Evolutionary conservation across 257 asterid species (phyloP), one percentile per base, ranked within the genome.

Genomic region (Ajuga chamaepitys): DNA sequence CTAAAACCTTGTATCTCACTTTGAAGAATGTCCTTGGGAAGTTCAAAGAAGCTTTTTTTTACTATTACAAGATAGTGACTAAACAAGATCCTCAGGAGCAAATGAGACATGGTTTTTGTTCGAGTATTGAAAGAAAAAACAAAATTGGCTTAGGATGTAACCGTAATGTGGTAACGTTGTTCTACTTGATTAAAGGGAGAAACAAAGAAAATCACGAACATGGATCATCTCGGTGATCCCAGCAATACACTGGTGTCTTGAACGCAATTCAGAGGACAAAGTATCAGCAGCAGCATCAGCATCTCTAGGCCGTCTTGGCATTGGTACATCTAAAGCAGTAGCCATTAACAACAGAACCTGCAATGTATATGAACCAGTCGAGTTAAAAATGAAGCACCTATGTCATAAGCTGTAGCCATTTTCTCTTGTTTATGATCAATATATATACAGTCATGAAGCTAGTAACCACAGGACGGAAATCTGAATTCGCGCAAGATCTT

Each of bases 221-320:
- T 91, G 98, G 70, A 91, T 91, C 98, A 88, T 85, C 81, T 91
- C 98, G 0, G 95, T 88, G 72, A 91, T 91, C 82, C 83, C 96
- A 59, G 95, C 98, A 41, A 91, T 74, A 69, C 82, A 79, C 51
- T 80, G 96, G 70, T 91, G 96, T 77, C 95, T 86, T 16, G 85
- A 67, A 61, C 95, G 96, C 73, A 91, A 71, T 50, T 91, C 91
- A 35, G 52, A 54, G 20, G 87, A 76, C 59, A 81, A 67, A 21
- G 78, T 34, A 57, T 73, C 77, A n/a, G n/a, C n/a, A n/a, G n/a
- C n/a, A 78, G 62, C 66, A 9, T 72, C 73, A 46, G 67, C 78
- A 68, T 68, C 87, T 63, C 77, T 62, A 56, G 68, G 77, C 58
- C 73, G 74, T 62, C 78, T 74, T 24, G 80, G 70, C 37, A 77